Conservation (phyloP, 345 rosid genomes). For the Cardamine occulta region DNA sequence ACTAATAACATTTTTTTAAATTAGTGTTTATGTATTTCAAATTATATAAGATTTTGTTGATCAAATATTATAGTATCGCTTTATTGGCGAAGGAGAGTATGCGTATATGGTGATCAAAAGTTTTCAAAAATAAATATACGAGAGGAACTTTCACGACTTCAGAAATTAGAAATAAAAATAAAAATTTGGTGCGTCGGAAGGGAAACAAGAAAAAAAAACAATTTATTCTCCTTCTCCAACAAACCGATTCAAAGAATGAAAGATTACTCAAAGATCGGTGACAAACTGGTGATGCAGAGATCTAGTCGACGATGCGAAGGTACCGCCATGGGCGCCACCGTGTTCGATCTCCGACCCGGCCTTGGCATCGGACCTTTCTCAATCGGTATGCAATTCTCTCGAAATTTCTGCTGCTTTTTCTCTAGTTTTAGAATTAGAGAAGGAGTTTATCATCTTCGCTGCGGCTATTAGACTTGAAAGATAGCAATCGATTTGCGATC, state of each 20-base stretch:
- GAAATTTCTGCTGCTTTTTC: background rate
- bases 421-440: background rate
- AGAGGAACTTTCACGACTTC: slow-evolving; percentile 12
- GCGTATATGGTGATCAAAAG: background rate
- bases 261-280: slow-evolving; percentile 43
- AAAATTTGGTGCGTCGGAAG: background rate
- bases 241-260: slow-evolving; percentile 27
- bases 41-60: background rate
- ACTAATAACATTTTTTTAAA: background rate
- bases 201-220: background rate
- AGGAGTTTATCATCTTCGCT: background rate
- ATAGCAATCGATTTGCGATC: slow-evolving; percentile 33
- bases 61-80: background rate
- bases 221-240: background rate
- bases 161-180: background rate
- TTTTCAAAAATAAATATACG: background rate
- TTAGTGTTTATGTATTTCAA: background rate
- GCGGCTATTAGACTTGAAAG: slow-evolving; percentile 16
- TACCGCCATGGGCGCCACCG: slow-evolving; percentile 95
- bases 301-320: slow-evolving; percentile 88
- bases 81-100: background rate
- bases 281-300: slow-evolving; percentile 55
- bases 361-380: slow-evolving; percentile 88
- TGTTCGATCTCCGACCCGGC: slow-evolving; percentile 94
- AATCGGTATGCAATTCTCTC: slow-evolving; percentile 59